Evolutionary conservation across 2,329 filamentous ascomycete genomes (phyloP).

Genomic region (Pestalotiopsis sp.): DNA sequence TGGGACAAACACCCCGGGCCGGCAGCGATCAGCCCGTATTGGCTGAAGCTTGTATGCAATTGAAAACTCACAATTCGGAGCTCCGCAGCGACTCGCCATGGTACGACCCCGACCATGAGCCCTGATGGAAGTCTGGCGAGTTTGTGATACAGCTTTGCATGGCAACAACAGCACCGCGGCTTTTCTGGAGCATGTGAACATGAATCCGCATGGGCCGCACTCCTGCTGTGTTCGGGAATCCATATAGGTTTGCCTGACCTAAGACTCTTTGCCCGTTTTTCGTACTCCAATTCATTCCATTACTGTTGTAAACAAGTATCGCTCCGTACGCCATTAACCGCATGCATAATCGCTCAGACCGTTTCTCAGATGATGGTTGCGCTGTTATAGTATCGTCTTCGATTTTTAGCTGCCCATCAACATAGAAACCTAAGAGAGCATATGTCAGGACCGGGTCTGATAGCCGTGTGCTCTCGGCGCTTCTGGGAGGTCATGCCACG

Average conservation of each 20-base stretch:
- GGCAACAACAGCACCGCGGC: neutral
- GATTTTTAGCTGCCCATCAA: conserved; percentile 27
- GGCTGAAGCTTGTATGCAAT: neutral
- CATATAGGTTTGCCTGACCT: neutral
- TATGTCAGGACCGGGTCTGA: neutral
- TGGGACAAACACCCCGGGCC: neutral
- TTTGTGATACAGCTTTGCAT: neutral
- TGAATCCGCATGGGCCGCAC: neutral
- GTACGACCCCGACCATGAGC: neutral
- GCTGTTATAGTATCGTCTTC: conserved; percentile 9
- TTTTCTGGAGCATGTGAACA: neutral
- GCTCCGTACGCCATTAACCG: neutral
- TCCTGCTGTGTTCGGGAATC: neutral
- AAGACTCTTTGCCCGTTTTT: neutral
- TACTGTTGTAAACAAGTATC: conserved; percentile 1
- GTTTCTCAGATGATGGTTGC: neutral
- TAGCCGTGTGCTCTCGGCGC: neutral
- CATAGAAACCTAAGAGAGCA: conserved; percentile 25
- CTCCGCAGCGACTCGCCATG: neutral
- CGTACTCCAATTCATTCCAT: neutral
- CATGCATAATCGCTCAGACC: neutral
- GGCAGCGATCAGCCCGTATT: neutral
- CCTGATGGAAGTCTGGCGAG: neutral
- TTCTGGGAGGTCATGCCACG: conserved; percentile 22
- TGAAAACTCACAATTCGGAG: neutral